Conservation (phyloP, 371 early-diverging fungal genomes). For the Haplosporangium sp. region DNA sequence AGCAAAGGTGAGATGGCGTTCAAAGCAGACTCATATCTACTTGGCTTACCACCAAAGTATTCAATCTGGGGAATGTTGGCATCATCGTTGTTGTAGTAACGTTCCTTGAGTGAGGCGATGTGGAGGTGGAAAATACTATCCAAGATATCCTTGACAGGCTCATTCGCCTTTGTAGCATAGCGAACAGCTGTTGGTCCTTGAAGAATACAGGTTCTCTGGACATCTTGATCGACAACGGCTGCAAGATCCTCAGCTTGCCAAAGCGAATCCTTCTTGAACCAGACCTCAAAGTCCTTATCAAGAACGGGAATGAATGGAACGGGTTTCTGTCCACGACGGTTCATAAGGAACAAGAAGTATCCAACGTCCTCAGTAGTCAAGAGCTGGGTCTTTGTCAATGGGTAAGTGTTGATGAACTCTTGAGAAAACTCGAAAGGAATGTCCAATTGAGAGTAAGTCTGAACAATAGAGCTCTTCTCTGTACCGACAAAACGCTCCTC, state of each 20-base stretch:
- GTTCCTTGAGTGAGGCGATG: slow-evolving; percentile 79
- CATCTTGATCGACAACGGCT: slow-evolving; percentile 93
- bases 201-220: slow-evolving; percentile 92
- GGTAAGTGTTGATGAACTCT: slow-evolving; percentile 86
- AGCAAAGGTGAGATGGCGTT: slow-evolving; percentile 34
- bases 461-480: slow-evolving; percentile 72
- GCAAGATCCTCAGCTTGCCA: slow-evolving; percentile 96
- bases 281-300: slow-evolving; percentile 92
- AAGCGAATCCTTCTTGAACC: slow-evolving; percentile 97
- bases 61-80: slow-evolving; percentile 82
- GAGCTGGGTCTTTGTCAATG: slow-evolving; percentile 80
- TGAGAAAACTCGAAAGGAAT: slow-evolving; percentile 75
- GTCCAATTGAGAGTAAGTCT: slow-evolving; percentile 78
- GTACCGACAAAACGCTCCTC: slow-evolving; percentile 90
- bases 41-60: slow-evolving; percentile 81
- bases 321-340: slow-evolving; percentile 89
- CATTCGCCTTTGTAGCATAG: slow-evolving; percentile 82
- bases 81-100: slow-evolving; percentile 80
- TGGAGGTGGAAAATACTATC: slow-evolving; percentile 90
- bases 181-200: slow-evolving; percentile 95
- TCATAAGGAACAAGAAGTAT: slow-evolving; percentile 88
- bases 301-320: slow-evolving; percentile 93
- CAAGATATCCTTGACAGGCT: slow-evolving; percentile 92
- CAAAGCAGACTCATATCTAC: slow-evolving; percentile 40
- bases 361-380: slow-evolving; percentile 92